Evolutionary conservation across 2,329 filamentous ascomycete species (phyloP), one percentile per base, ranked within the genome.

Genomic region (Fusarium sp.): DNA sequence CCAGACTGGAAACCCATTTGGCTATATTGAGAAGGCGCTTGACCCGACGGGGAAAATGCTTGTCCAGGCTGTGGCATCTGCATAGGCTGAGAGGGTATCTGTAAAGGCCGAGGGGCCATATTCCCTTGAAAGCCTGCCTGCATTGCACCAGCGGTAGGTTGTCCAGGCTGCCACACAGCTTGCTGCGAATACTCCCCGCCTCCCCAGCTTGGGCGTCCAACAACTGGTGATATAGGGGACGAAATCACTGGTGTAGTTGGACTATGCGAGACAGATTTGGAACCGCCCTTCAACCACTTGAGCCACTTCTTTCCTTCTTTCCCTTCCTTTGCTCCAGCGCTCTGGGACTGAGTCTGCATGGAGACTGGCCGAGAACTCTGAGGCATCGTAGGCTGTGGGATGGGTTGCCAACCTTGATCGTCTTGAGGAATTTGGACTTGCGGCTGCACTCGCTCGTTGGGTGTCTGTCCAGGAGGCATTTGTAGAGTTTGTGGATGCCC

Each of bases 261-360:
- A 6, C 62, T 73, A 2, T 62, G 64, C 2, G 62, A 53, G n/a
- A 56, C 57, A 47, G 72, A 57, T 14, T 74, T 74, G 22, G 59
- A 59, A 7, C 72, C 68, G 8, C 68, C 71, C 27, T 74, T 74
- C 39, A 72, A 49, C 63, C 71, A 74, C 33, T 73, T 74, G 41
- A 73, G 40, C 72, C 72, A 74, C 52, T 68, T 73, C 62, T 72
- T 73, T 15, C 62, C 53, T 4, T 63, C 67, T 14, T 70, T 70
- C 14, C 67, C 67, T 40, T 73, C 71, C 33, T 71, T 74, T 7
- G 68, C 58, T 1, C 62, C 66, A 13, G 69, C 65, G 32, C 68
- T 71, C 8, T 65, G 56, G 6, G 52, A 41, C 7, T 65, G 59
- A n/a, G 66, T 44, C 6, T 71, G 72, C 19, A 70, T 54, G 3